Percentiles rank a stretch among this genome's conserved stretches.
Conservation (phyloP, 306 rosid genomes). For the Quercus mongolica region DNA sequence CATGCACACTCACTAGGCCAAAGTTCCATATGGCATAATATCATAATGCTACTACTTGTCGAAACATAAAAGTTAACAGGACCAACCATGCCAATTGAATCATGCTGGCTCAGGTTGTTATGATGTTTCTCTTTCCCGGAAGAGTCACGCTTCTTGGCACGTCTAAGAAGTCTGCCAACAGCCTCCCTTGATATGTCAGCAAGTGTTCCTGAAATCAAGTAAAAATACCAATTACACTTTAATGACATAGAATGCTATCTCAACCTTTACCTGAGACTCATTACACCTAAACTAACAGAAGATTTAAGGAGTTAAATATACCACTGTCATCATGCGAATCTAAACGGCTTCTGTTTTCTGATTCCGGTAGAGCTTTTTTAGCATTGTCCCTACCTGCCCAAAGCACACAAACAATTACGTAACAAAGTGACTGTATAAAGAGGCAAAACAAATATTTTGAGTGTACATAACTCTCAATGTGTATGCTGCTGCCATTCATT, state of each 20-base stretch:
- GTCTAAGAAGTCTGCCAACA: slow-evolving; percentile 36
- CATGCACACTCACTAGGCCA: background rate
- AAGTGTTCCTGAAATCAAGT: slow-evolving; percentile 30
- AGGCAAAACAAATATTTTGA: background rate
- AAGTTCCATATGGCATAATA: background rate
- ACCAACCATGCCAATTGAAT: slow-evolving; percentile 30
- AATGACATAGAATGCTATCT: background rate
- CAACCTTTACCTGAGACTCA: background rate
- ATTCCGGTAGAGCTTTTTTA: slow-evolving; percentile 4
- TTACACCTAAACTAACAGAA: background rate
- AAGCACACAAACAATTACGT: background rate
- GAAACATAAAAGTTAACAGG: background rate
- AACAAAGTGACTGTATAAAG: background rate
- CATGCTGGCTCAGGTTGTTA: slow-evolving; percentile 9
- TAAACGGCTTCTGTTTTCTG: slow-evolving; percentile 15
- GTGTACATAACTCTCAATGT: background rate
- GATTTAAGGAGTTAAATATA: background rate
- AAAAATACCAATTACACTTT: background rate
- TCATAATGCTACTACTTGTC: background rate
- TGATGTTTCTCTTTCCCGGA: slow-evolving; percentile 21
- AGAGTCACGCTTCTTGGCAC: slow-evolving; percentile 19
- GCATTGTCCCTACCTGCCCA: slow-evolving; percentile 4
- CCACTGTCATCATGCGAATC: slow-evolving; percentile 7
- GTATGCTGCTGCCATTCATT: background rate
- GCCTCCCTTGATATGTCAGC: slow-evolving; percentile 36